Evolutionary conservation across 2,329 filamentous ascomycete species (phyloP).

Genomic region (Escovopsis weberi): DNA sequence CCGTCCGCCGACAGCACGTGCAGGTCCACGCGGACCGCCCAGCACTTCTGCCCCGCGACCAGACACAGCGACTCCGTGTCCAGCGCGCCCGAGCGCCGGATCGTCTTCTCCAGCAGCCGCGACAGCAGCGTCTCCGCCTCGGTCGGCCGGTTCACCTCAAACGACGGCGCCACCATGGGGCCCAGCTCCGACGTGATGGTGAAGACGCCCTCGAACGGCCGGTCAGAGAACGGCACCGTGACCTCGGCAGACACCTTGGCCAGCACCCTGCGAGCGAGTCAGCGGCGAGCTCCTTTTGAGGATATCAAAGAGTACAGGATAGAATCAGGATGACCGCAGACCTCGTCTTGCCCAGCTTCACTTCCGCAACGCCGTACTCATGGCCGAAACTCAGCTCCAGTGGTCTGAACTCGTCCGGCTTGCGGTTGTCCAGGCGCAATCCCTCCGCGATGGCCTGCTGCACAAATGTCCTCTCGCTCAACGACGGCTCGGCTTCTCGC

Average conservation of each 20-base stretch:
- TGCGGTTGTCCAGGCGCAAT: conserved; percentile 70
- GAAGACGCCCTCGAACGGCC: conserved; percentile 91
- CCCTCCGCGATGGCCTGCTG: conserved; percentile 67
- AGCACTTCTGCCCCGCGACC: conserved; percentile 78
- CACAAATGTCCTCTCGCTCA: conserved; percentile 79
- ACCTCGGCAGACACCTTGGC: conserved; percentile 82
- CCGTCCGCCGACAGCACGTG: conserved; percentile 88
- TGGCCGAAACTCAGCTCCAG: conserved; percentile 73
- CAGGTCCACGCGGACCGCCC: conserved; percentile 79
- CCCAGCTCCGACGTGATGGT: conserved; percentile 82
- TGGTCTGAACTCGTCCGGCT: conserved; percentile 64
- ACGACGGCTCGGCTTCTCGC: conserved; percentile 78
- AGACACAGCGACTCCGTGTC: conserved; percentile 95
- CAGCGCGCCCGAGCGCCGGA: conserved; percentile 80
- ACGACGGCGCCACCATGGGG: conserved; percentile 81
- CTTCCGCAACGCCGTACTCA: conserved; percentile 80
- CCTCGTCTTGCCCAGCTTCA: conserved; percentile 83
- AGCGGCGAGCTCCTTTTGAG: background rate
- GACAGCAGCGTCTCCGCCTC: conserved; percentile 77
- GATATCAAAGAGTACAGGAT: background rate
- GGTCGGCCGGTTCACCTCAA: conserved; percentile 72
- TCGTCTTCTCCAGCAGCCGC: conserved; percentile 81
- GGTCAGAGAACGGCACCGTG: conserved; percentile 68
- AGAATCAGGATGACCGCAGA: conserved; percentile 21
- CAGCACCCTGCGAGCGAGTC: conserved; percentile 44